Evolutionary conservation across 441 rosid genomes (phyloP), one percentile per base, ranked within the genome.

Genomic region (Populus tomentosa): DNA sequence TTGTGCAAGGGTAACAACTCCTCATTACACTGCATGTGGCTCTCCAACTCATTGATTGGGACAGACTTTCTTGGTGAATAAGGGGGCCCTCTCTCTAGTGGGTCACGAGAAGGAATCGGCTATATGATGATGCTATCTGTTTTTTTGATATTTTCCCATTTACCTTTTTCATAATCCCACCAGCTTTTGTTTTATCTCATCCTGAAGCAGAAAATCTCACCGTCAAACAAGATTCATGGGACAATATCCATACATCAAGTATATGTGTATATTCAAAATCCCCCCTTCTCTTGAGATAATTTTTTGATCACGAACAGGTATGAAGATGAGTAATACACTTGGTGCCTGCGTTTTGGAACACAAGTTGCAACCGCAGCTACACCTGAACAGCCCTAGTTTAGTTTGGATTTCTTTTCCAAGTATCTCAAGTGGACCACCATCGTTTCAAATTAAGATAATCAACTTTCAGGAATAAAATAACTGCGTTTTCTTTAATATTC

Each of bases 11-110:
- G 23, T 8, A 56, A 18, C 62, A 18, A 8, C 62, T 20, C 21
- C 20, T 56, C 62, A 56, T 56, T 2, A 56, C 23, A 20, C 8
- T 68, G 77, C 80, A 77, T 64, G 83, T 69, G 78, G 69, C 70
- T 73, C 38, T 71, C 72, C 72, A 50, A 10, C 72, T 35, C 56
- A 72, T 35, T 30, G 75, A 82, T 62, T 78, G 38, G 50, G 84
- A 78, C 81, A 21, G 7, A 3, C 56, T 16, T 35, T 18, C 2
- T 26, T 46, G 11, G 62, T 53, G 21, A 2, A 20, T 6, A n/a
- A 53, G 61, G 62, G 62, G n/a, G 0, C 62, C 62, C 20, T 18
- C 10, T 18, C 62, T 53, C 7, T 18, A 53, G 61, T 18, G 61
- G 21, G 61, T 53, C 21, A 11, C 3, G 62, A 56, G 62, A 56